Conservation (phyloP, 2,329 filamentous ascomycete species). For the Aspergillus aculeatus region DNA sequence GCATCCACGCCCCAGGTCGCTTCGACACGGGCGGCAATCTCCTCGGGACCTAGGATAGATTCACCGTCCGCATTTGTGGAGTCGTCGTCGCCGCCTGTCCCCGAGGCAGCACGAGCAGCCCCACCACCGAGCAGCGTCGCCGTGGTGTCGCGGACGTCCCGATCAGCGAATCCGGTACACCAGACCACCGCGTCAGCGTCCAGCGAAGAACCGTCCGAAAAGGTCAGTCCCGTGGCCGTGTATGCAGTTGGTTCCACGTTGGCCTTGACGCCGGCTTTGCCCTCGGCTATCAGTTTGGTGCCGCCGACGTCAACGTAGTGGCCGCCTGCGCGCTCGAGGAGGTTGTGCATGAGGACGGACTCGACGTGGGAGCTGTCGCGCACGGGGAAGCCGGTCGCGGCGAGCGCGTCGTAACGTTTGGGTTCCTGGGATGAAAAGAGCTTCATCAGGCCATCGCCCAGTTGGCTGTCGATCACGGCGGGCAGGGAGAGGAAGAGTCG, state of each 20-base stretch:
- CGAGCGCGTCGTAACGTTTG: constrained; percentile 35
- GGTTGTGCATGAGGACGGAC: constrained; percentile 28
- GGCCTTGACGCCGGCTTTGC: constrained; percentile 31
- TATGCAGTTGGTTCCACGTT: constrained; percentile 33
- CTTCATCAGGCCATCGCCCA: constrained; percentile 19
- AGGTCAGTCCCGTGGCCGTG: constrained; percentile 31
- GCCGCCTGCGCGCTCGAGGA: constrained; percentile 42
- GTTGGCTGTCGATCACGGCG: constrained; percentile 10
- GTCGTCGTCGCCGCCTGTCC: neutral
- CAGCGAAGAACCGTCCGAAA: constrained; percentile 36
- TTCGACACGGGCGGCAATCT: constrained; percentile 42
- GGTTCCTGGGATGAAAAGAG: constrained; percentile 30
- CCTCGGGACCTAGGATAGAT: constrained; percentile 25
- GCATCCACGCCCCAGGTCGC: constrained; percentile 43
- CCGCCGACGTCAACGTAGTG: constrained; percentile 45
- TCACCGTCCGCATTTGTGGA: neutral
- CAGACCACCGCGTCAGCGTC: constrained; percentile 43
- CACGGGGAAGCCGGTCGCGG: constrained; percentile 39
- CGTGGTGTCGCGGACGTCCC: constrained; percentile 28
- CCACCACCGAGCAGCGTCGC: constrained; percentile 29
- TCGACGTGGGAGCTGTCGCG: constrained; percentile 29
- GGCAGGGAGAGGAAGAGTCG: neutral
- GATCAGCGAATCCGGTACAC: constrained; percentile 44
- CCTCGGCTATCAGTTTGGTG: constrained; percentile 32
- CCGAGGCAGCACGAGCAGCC: no score